Evolutionary conservation across 202 grass and related monocot genomes (phyloP).

Genomic region (Saccharum hybrid): DNA sequence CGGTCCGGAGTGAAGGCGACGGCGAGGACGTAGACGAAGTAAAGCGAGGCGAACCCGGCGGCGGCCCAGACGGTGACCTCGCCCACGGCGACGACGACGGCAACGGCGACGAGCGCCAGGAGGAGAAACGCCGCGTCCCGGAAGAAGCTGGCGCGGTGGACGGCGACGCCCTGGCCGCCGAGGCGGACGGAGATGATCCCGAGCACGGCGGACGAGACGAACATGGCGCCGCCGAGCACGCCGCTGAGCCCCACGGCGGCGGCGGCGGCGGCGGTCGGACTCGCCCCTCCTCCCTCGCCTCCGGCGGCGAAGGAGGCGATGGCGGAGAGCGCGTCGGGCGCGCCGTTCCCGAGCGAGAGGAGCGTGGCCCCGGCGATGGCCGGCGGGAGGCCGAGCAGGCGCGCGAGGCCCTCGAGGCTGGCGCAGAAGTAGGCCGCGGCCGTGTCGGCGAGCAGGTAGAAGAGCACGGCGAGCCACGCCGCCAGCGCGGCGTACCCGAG

Average conservation of each 20-base stretch:
- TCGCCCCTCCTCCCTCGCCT: not conserved
- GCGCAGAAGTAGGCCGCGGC: constrained; percentile 71
- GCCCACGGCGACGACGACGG: constrained; percentile 35
- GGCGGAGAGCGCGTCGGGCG: constrained; percentile 66
- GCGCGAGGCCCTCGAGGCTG: constrained; percentile 59
- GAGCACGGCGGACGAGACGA: constrained; percentile 43
- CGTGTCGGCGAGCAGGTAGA: constrained; percentile 79
- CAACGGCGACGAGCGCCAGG: constrained; percentile 19
- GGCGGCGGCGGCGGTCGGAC: not conserved
- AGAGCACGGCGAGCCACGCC: constrained; percentile 64
- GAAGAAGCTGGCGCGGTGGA: constrained; percentile 53
- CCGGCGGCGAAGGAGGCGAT: constrained; percentile 55
- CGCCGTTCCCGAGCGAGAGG: constrained; percentile 77
- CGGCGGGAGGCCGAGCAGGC: constrained; percentile 59
- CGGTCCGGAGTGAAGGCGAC: constrained; percentile 46
- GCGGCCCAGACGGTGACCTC: constrained; percentile 51
- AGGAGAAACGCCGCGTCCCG: constrained; percentile 50
- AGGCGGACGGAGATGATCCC: constrained; percentile 8
- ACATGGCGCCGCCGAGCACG: constrained; percentile 57
- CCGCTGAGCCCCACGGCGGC: constrained; percentile 49
- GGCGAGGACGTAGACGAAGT: constrained; percentile 66
- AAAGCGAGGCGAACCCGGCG: constrained; percentile 55
- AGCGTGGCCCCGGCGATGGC: constrained; percentile 72
- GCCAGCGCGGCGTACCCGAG: constrained; percentile 46
- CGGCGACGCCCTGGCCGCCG: not conserved